These are phyloP conservation scores for Umbilicus rupestris DNA, from an alignment of 164 flowering plant species.

Conservation along the genomic window DNA sequence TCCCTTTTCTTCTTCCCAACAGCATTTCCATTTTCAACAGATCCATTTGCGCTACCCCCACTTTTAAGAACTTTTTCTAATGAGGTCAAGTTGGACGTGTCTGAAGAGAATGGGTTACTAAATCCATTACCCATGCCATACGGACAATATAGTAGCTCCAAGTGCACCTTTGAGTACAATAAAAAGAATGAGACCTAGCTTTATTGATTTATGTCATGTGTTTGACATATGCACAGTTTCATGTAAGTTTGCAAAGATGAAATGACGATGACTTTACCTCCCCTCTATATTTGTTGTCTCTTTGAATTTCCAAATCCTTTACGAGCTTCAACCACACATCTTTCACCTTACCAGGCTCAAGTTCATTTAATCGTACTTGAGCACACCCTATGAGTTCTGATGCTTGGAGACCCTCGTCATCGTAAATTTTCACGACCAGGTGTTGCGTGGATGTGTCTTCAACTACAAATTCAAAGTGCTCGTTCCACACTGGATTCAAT, in stretches of 20 bases:
- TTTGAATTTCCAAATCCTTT: slow-evolving; percentile 88
- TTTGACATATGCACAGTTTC: not conserved
- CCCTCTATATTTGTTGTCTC: slow-evolving; percentile 89
- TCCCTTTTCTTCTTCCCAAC: slow-evolving; percentile 41
- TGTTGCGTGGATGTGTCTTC: slow-evolving; percentile 91
- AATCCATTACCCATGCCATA: slow-evolving; percentile 61
- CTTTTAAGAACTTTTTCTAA: slow-evolving; percentile 76
- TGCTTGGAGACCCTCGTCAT: slow-evolving; percentile 88
- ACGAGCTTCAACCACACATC: slow-evolving; percentile 95
- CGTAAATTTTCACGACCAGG: slow-evolving; percentile 70
- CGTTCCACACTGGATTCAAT: slow-evolving; percentile 95
- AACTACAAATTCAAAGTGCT: slow-evolving; percentile 82
- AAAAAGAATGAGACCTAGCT: not conserved
- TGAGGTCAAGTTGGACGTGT: slow-evolving; percentile 58
- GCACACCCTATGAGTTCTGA: slow-evolving; percentile 89
- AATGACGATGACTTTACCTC: slow-evolving; percentile 34
- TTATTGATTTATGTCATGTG: not conserved
- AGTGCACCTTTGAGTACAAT: slow-evolving; percentile 53
- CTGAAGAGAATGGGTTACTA: slow-evolving; percentile 57
- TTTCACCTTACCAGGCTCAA: slow-evolving; percentile 93
- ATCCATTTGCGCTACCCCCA: slow-evolving; percentile 46
- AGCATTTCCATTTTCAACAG: slow-evolving; percentile 27
- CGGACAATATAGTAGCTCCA: slow-evolving; percentile 86
- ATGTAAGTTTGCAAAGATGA: too few species aligned
- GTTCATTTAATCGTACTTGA: slow-evolving; percentile 50